Percentiles rank a stretch among this genome's conserved stretches.
Evolutionary conservation across 805 yeast species (phyloP).

Genomic region (Yamadazyma kitorensis): DNA sequence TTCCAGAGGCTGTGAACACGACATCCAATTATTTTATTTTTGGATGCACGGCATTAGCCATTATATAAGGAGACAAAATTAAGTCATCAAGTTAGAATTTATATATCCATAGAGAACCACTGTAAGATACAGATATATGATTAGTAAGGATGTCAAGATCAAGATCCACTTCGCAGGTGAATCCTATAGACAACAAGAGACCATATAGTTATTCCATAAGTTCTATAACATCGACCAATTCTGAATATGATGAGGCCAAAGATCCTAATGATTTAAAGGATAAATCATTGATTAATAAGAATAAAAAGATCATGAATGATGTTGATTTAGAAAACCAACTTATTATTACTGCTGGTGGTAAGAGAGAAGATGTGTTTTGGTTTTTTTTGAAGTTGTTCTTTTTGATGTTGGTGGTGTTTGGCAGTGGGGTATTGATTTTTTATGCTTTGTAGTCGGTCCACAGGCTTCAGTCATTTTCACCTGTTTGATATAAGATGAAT

Average conservation of each 20-base stretch:
- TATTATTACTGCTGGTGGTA: constrained; percentile 37
- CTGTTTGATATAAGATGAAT: no score
- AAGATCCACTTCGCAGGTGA: constrained; percentile 10
- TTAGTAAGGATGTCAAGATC: no score
- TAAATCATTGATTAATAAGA: constrained; percentile 15
- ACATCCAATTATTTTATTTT: no score
- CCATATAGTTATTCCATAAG: constrained; percentile 11
- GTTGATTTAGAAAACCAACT: constrained; percentile 37
- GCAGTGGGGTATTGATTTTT: constrained; percentile 33
- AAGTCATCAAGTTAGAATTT: no score
- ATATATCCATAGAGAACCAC: no score
- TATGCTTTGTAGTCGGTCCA: constrained; percentile 28
- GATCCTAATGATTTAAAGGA: constrained; percentile 7
- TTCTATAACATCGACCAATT: constrained; percentile 11
- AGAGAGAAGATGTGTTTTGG: constrained; percentile 28
- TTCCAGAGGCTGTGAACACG: no score
- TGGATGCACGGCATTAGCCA: no score
- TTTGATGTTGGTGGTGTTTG: constrained; percentile 27
- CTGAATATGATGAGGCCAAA: constrained; percentile 6
- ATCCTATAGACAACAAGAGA: constrained; percentile 8
- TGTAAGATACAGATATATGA: no score
- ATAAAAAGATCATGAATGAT: constrained; percentile 25
- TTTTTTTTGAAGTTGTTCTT: constrained; percentile 30
- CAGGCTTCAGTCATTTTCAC: no score
- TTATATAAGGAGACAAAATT: no score